Evolutionary conservation across 2,329 filamentous ascomycete species (phyloP), one percentile per base, ranked within the genome.

Genomic region (Fusarium sp.): DNA sequence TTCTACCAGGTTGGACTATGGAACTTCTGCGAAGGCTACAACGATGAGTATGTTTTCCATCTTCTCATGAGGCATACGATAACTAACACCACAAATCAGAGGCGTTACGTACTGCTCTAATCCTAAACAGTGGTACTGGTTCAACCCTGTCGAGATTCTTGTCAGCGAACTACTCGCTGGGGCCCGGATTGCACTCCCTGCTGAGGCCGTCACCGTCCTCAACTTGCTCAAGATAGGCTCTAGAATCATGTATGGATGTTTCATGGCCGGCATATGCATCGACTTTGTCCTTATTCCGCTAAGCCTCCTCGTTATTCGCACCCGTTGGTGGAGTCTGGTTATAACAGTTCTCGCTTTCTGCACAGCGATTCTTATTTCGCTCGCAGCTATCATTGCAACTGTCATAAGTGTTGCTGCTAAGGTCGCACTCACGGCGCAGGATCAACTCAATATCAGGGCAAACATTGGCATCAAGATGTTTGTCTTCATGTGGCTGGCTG

Each of bases 1-100:
- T 98, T 97, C 83, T 98, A 98, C 82, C 93, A 94, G 77, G 93
- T 97, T 33, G 95, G 95, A 10, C 83, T 98, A 44, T 98, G 95
- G 95, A 92, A 91, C 66, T 97, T 92, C 81, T 98, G 95, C 81
- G 93, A 97, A 80, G 95, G 95, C 25, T 97, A 95, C 81, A 85
- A 89, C 62, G 86, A 88, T 75, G 86, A 91, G 82, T 88, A 79
- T 60, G 86, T 56, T 17, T 45, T 12, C 22, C 35, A 57, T 17
- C 35, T 39, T 29, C 33, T 20, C 12, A 18, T 46, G 22, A 17
- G 18, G 33, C 8, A 13, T 38, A n/a, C 29, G 27, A 29, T 31
- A 52, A 35, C 58, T 73, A 85, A 92, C 62, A 88, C 36, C n/a
- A 13, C 33, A 57, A 39, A 35, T 3, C 22, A 86, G 91, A 75